These are phyloP conservation scores for Paraconiothyrium sp. DNA, from an alignment of 2,329 filamentous ascomycete species.

Conservation along the genomic window DNA sequence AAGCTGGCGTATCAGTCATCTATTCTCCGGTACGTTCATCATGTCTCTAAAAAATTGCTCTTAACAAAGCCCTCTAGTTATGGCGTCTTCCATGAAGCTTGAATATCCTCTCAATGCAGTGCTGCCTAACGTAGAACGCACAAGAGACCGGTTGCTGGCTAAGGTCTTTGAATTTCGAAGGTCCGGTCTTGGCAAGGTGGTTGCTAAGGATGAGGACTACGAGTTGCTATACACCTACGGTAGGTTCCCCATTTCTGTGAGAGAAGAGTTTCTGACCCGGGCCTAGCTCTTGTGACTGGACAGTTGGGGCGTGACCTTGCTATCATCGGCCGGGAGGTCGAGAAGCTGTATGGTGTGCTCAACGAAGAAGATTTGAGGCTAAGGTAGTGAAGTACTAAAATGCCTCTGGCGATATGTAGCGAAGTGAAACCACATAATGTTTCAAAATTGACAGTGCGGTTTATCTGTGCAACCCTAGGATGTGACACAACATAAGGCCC, in stretches of 20 bases:
- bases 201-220: constrained; percentile 80
- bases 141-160: constrained; percentile 82
- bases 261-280: constrained; percentile 1
- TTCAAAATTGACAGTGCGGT: too few relatives aligned
- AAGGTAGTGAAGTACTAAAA: constrained; percentile 29
- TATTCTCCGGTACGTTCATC: constrained; percentile 66
- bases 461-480: too few relatives aligned
- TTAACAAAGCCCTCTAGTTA: constrained; percentile 60
- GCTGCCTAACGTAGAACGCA: constrained; percentile 81
- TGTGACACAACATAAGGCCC: too few relatives aligned
- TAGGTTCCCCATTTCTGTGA: constrained; percentile 46
- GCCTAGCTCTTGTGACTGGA: constrained; percentile 68
- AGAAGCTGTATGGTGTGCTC: constrained; percentile 68
- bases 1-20: constrained; percentile 89
- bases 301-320: constrained; percentile 66
- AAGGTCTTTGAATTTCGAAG: constrained; percentile 89
- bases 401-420: not conserved
- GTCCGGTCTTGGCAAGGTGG: constrained; percentile 62
- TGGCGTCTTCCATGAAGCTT: constrained; percentile 92
- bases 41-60: not conserved
- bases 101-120: constrained; percentile 93
- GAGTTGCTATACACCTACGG: constrained; percentile 92
- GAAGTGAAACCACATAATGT: not conserved
- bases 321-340: constrained; percentile 64
- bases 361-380: constrained; percentile 70